phyloP scores from a whole-genome alignment of 352 stramenopile genomes.

The Elongisporangium senticosum region DNA sequence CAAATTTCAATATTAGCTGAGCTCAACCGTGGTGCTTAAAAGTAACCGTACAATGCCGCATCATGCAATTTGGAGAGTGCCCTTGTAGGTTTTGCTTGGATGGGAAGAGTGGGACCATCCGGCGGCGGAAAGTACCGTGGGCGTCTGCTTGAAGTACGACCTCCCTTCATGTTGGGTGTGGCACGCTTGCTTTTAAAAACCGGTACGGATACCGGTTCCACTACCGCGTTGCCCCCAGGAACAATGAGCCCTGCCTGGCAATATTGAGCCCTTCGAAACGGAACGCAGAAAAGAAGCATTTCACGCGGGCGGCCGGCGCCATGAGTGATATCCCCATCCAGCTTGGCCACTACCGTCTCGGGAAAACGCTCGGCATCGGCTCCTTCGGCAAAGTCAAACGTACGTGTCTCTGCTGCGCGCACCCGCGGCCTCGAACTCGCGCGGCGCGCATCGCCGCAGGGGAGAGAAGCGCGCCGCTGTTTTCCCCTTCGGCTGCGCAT shows the following conservation, averaged over 20 bases:
- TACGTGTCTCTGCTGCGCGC: conserved; percentile 37
- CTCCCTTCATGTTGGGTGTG: neutral
- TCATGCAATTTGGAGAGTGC: neutral
- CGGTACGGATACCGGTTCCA: neutral
- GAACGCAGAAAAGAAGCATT: neutral
- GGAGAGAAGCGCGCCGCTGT: conserved; percentile 3
- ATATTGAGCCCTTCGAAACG: neutral
- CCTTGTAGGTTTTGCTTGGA: neutral
- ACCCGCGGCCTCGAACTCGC: neutral
- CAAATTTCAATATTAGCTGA: no score
- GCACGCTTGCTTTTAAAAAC: neutral
- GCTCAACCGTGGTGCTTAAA: neutral
- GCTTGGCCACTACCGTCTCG: conserved; percentile 97
- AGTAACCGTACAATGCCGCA: neutral
- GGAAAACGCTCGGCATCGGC: conserved; percentile 98
- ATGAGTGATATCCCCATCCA: conserved; percentile 91
- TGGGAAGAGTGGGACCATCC: neutral
- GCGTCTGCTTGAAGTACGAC: neutral
- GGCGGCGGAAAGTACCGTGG: neutral
- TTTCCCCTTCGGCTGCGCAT: neutral
- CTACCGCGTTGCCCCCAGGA: neutral
- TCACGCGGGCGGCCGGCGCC: conserved; percentile 1
- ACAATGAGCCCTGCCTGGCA: neutral
- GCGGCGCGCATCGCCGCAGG: conserved; percentile 3
- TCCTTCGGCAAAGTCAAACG: conserved; percentile 99